Percentiles rank a stretch among this genome's conserved stretches.
Evolutionary conservation across 2,329 filamentous ascomycete genomes (phyloP).

Genomic region (Ophiostoma ips): DNA sequence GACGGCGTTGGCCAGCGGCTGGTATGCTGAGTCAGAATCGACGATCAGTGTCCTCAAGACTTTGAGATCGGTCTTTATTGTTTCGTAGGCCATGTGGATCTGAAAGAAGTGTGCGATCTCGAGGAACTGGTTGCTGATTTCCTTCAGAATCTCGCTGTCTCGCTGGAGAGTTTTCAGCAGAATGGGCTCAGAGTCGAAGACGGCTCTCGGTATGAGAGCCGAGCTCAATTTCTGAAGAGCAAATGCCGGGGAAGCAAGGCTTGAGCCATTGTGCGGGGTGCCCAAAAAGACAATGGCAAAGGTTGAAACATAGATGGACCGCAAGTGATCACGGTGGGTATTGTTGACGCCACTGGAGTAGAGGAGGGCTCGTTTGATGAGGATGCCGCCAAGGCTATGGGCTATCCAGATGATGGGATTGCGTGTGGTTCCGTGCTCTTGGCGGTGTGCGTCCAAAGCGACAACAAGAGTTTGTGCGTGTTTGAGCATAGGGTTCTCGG

Average conservation of each 20-base stretch:
- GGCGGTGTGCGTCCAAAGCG: constrained; percentile 48
- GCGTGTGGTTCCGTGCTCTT: constrained; percentile 38
- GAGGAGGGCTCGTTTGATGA: constrained; percentile 56
- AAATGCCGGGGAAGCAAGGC: constrained; percentile 57
- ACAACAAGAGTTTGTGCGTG: constrained; percentile 57
- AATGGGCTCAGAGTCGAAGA: constrained; percentile 54
- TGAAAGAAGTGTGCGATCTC: constrained; percentile 58
- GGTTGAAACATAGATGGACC: constrained; percentile 59
- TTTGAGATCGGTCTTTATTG: constrained; percentile 54
- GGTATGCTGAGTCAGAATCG: constrained; percentile 54
- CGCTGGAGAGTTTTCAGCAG: constrained; percentile 57
- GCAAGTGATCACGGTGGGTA: constrained; percentile 46
- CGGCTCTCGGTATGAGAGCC: constrained; percentile 48
- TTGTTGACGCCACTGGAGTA: constrained; percentile 49
- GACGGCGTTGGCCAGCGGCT: constrained; percentile 53
- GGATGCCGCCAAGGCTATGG: constrained; percentile 59
- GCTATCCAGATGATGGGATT: constrained; percentile 65
- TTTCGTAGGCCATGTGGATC: constrained; percentile 66
- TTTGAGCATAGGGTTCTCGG: constrained; percentile 53
- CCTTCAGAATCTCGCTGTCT: constrained; percentile 60
- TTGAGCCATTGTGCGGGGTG: constrained; percentile 60
- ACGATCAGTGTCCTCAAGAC: constrained; percentile 52
- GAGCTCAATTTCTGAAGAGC: constrained; percentile 54
- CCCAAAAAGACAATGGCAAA: constrained; percentile 66
- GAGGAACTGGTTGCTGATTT: constrained; percentile 60